phyloP scores from a whole-genome alignment of 1,284 basidiomycete genomes.

The Boletellus deceptivus region DNA sequence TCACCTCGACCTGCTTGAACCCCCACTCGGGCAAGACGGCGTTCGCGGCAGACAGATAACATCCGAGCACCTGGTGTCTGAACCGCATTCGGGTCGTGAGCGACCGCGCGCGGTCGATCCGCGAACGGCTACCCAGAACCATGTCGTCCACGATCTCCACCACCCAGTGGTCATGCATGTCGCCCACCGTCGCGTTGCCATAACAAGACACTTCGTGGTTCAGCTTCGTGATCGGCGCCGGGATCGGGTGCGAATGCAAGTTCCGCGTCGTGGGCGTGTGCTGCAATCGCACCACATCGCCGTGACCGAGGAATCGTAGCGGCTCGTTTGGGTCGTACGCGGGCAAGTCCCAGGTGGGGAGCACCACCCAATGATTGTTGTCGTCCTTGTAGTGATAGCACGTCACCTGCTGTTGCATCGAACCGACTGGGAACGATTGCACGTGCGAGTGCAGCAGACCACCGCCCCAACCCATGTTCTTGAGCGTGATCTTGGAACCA shows the following conservation, averaged over 20 bases:
- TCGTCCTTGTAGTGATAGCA: conserved; percentile 99
- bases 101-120: conserved; percentile 76
- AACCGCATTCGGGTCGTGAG: conserved; percentile 89
- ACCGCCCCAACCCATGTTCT: conserved; percentile 98
- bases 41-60: conserved; percentile 91
- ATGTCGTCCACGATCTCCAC: conserved; percentile 95
- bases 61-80: conserved; percentile 75
- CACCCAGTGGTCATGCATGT: conserved; percentile 88
- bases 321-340: conserved; percentile 62
- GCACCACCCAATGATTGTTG: conserved; percentile 91
- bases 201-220: conserved; percentile 93
- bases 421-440: conserved; percentile 93
- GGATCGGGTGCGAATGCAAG: conserved; percentile 88
- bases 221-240: conserved; percentile 88
- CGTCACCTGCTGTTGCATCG: conserved; percentile 93
- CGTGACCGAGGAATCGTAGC: conserved; percentile 73
- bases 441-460: conserved; percentile 96
- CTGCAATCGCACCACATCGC: conserved; percentile 78
- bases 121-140: conserved; percentile 57
- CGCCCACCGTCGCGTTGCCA: conserved; percentile 85
- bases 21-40: conserved; percentile 95
- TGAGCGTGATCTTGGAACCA: conserved; percentile 90
- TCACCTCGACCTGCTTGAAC: conserved; percentile 98
- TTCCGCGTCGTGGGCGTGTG: conserved; percentile 85
- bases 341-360: conserved; percentile 79